Evolutionary conservation across 371 early-diverging fungal genomes (phyloP).

Genomic region (Rhizomucor pusillus): DNA sequence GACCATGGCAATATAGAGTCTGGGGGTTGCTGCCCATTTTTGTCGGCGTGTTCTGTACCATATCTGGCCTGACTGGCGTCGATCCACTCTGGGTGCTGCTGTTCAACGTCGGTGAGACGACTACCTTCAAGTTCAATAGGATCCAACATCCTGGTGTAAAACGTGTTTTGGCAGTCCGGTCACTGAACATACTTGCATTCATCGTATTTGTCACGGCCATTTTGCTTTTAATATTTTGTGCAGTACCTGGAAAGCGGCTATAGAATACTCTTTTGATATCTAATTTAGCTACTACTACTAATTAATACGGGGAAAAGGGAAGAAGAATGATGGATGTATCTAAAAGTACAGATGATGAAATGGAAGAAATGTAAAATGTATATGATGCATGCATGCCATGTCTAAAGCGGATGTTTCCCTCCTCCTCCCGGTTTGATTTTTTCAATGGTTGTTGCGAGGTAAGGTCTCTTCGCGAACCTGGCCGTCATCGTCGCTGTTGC

Average conservation of each 20-base stretch:
- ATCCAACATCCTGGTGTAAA: conserved; percentile 32
- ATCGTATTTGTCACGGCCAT: conserved; percentile 19
- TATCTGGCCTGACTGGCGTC: conserved; percentile 34
- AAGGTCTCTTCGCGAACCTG: background rate
- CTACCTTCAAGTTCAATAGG: conserved; percentile 36
- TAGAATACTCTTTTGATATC: conserved; percentile 14
- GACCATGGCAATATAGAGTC: conserved; percentile 46
- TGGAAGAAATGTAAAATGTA: too few species aligned
- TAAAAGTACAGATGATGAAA: too few species aligned
- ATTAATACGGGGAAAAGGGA: too few species aligned
- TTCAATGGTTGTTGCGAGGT: background rate
- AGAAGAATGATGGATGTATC: too few species aligned
- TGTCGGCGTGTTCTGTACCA: conserved; percentile 32
- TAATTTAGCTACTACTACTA: too few species aligned
- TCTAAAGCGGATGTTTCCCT: too few species aligned
- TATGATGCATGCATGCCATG: too few species aligned
- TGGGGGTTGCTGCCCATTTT: conserved; percentile 51
- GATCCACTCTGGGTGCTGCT: conserved; percentile 45
- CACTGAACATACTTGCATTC: conserved; percentile 11
- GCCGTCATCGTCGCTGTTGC: conserved; percentile 7
- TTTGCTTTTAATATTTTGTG: conserved; percentile 28
- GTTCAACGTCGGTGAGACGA: conserved; percentile 45
- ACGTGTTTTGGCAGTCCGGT: conserved; percentile 22
- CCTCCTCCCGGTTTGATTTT: too few species aligned
- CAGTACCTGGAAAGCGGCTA: conserved; percentile 33